A percentile compares a stretch with the other conserved stretches of the same genome.
Evolutionary conservation across 495 filamentous ascomycete genomes (phyloP).

Genomic region (Darksidea phi): DNA sequence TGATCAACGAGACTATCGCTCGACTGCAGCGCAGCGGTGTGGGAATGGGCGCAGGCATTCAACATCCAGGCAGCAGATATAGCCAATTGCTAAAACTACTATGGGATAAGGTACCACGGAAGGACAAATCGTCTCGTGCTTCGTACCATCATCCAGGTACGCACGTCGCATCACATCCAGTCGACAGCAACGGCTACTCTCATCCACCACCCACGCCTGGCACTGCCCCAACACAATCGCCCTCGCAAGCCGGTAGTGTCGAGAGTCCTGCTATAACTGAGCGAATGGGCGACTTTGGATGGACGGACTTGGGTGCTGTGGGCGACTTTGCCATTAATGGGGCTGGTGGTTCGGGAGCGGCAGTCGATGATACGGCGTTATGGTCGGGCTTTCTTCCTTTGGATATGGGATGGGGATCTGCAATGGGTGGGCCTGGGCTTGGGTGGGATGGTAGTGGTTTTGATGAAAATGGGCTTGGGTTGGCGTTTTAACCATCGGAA

Average conservation of each 20-base stretch:
- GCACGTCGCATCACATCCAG: slow-evolving; percentile 50
- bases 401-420: slow-evolving; percentile 27
- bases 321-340: slow-evolving; percentile 53
- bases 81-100: slow-evolving; percentile 55
- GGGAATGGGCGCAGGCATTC: slow-evolving; percentile 40
- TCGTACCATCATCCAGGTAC: slow-evolving; percentile 38
- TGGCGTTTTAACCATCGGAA: slow-evolving; percentile 35
- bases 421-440: slow-evolving; percentile 11
- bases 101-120: slow-evolving; percentile 49
- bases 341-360: not conserved
- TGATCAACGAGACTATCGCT: slow-evolving; percentile 53
- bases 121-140: slow-evolving; percentile 33
- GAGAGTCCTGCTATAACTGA: slow-evolving; percentile 39
- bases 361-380: slow-evolving; percentile 19
- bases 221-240: slow-evolving; percentile 24
- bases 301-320: slow-evolving; percentile 58
- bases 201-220: not conserved
- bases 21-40: slow-evolving; percentile 55
- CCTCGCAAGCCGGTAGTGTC: slow-evolving; percentile 18
- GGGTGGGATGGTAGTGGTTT: slow-evolving; percentile 29
- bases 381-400: slow-evolving; percentile 32
- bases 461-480: slow-evolving; percentile 22
- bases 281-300: slow-evolving; percentile 55
- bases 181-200: slow-evolving; percentile 25
- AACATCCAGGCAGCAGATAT: slow-evolving; percentile 57